Evolutionary conservation across 495 filamentous ascomycete genomes (phyloP).

Genomic region (Lentithecium fluviatile): DNA sequence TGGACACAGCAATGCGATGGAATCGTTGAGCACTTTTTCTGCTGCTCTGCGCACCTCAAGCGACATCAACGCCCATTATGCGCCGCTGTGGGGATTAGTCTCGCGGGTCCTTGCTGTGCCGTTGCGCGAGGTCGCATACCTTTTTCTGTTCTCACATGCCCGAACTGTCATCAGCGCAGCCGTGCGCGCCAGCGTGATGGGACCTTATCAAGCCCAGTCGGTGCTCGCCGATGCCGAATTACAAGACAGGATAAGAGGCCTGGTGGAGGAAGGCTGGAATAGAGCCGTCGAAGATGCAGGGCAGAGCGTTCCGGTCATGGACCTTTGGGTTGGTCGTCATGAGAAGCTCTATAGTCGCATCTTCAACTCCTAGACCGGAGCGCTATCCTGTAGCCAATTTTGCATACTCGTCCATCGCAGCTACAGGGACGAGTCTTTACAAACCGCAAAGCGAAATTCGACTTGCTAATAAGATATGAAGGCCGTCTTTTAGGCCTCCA

Average conservation of each 20-base stretch:
- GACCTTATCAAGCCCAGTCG: conserved; percentile 88
- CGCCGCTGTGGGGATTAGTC: conserved; percentile 77
- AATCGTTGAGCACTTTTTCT: conserved; percentile 28
- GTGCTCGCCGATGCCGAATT: conserved; percentile 68
- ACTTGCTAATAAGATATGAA: no score
- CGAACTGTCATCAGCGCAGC: conserved; percentile 87
- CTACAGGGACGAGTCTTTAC: no score
- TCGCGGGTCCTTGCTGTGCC: conserved; percentile 61
- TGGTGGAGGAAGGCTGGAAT: conserved; percentile 60
- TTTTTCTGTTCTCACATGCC: conserved; percentile 83
- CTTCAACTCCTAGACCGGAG: conserved; percentile 66
- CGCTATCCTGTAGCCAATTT: no score
- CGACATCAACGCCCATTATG: conserved; percentile 60
- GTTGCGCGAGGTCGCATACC: conserved; percentile 68
- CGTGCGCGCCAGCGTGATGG: conserved; percentile 83
- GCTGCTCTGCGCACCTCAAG: conserved; percentile 20
- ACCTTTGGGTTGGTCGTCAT: conserved; percentile 93
- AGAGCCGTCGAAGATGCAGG: conserved; percentile 70
- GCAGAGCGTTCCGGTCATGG: conserved; percentile 82
- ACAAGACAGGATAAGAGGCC: conserved; percentile 59
- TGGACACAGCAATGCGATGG: neutral
- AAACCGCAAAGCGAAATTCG: no score
- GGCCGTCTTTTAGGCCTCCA: neutral
- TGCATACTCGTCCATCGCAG: no score
- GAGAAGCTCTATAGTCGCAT: conserved; percentile 95